phyloP scores from a whole-genome alignment of 2,329 filamentous ascomycete genomes.

The Fusarium oxysporum region DNA sequence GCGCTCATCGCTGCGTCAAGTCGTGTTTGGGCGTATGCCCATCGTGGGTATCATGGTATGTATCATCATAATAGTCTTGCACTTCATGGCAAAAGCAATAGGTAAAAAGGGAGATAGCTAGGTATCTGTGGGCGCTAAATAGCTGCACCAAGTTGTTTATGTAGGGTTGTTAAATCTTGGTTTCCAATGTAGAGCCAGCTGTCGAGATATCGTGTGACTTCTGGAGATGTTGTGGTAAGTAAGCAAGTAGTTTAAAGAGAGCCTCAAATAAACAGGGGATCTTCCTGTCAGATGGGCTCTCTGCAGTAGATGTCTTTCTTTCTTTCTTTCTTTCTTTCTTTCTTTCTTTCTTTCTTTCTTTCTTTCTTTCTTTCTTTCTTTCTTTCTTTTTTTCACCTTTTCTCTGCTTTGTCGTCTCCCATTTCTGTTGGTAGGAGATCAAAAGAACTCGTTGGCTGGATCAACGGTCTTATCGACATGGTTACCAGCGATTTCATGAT shows the following conservation, averaged over 20 bases:
- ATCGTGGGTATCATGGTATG: not conserved
- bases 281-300: not conserved
- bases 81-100: not conserved
- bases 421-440: not conserved
- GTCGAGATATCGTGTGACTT: not conserved
- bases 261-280: not conserved
- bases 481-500: not conserved
- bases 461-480: not conserved
- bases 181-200: not conserved
- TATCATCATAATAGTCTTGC: not conserved
- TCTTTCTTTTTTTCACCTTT: not conserved
- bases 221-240: not conserved
- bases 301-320: not conserved
- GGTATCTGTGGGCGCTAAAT: not conserved
- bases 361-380: not conserved
- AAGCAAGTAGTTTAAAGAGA: not conserved
- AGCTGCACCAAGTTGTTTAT: not conserved
- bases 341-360: not conserved
- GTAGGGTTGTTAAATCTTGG: not conserved
- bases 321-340: too few relatives aligned
- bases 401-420: not conserved
- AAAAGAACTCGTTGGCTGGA: conserved; percentile 3
- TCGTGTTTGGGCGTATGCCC: not conserved
- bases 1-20: not conserved
- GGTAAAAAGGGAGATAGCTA: not conserved